phyloP scores from a whole-genome alignment of 2,329 filamentous ascomycete species.

The Exophiala alcalophila region DNA sequence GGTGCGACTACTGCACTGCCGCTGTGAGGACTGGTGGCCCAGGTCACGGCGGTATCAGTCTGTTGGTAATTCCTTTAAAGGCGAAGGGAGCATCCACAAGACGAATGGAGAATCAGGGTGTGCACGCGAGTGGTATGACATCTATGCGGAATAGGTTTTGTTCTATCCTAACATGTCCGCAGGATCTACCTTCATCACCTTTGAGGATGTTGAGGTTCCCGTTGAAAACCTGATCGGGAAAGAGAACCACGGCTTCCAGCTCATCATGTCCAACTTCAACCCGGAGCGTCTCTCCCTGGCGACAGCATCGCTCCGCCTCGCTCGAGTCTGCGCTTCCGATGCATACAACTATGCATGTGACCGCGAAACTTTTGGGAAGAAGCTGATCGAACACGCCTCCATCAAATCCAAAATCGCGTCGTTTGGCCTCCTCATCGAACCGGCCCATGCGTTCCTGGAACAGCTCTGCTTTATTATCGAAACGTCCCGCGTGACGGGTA shows the following conservation, averaged over 20 bases:
- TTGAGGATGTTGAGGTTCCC: slow-evolving; percentile 73
- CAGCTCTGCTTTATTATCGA: slow-evolving; percentile 47
- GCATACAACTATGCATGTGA: slow-evolving; percentile 64
- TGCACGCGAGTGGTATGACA: slow-evolving; percentile 58
- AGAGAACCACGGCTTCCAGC: slow-evolving; percentile 69
- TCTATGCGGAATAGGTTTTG: background rate
- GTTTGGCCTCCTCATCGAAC: slow-evolving; percentile 65
- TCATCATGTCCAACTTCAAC: slow-evolving; percentile 78
- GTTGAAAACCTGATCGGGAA: slow-evolving; percentile 65
- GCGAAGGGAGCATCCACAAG: slow-evolving; percentile 66
- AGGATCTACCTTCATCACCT: slow-evolving; percentile 72
- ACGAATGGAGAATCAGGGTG: slow-evolving; percentile 64
- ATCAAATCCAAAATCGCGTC: slow-evolving; percentile 70
- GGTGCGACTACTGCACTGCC: slow-evolving; percentile 66
- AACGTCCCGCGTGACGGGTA: slow-evolving; percentile 47
- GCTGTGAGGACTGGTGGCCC: slow-evolving; percentile 71
- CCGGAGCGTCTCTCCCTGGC: slow-evolving; percentile 69
- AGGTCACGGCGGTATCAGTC: slow-evolving; percentile 63
- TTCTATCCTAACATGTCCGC: slow-evolving; percentile 36
- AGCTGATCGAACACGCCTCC: slow-evolving; percentile 70
- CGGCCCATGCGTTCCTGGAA: slow-evolving; percentile 65
- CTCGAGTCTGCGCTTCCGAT: slow-evolving; percentile 58
- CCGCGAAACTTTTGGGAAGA: slow-evolving; percentile 67
- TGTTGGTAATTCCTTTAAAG: slow-evolving; percentile 68
- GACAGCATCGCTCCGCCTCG: slow-evolving; percentile 61